A percentile compares a stretch with the other conserved stretches of the same genome.
phyloP scores from a whole-genome alignment of 352 stramenopile genomes.

The Phytophthora uliginosa region DNA sequence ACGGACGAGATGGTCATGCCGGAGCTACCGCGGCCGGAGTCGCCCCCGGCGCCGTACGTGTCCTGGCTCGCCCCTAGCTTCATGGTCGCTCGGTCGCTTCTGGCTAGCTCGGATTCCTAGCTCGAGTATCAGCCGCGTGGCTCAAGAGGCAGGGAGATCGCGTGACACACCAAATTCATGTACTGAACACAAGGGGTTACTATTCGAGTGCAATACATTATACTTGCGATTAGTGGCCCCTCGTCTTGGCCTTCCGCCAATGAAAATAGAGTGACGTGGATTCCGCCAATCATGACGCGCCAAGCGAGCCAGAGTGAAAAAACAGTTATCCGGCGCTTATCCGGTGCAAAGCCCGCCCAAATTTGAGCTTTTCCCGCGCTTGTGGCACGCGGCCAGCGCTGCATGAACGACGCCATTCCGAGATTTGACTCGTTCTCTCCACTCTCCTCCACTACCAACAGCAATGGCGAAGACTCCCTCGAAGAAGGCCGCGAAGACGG shows the following conservation, averaged over 20 bases:
- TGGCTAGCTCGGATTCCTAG: constrained; percentile 29
- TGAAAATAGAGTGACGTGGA: neutral
- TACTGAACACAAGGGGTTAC: neutral
- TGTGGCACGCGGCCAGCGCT: constrained; percentile 8
- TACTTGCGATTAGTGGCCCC: constrained; percentile 6
- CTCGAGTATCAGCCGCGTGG: constrained; percentile 42
- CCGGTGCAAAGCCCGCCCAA: neutral
- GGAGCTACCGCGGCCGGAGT: constrained; percentile 46
- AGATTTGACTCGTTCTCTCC: constrained; percentile 47
- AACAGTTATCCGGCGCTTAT: neutral
- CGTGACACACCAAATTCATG: neutral
- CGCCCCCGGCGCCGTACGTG: constrained; percentile 51
- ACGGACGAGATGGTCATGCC: constrained; percentile 79
- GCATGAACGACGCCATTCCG: constrained; percentile 28
- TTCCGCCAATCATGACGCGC: constrained; percentile 40
- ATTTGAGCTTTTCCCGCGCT: constrained; percentile 26
- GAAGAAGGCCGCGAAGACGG: constrained; percentile 93
- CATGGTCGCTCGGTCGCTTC: constrained; percentile 49
- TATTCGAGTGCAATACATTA: neutral
- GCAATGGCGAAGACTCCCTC: constrained; percentile 96
- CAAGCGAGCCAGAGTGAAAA: constrained; percentile 38
- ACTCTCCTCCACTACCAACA: constrained; percentile 23
- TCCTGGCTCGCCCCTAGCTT: constrained; percentile 72
- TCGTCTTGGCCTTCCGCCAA: constrained; percentile 22
- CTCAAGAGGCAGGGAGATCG: constrained; percentile 8